Evolutionary conservation across 768 basidiomycete species (phyloP).

Genomic region (Trametes sanguinea): DNA sequence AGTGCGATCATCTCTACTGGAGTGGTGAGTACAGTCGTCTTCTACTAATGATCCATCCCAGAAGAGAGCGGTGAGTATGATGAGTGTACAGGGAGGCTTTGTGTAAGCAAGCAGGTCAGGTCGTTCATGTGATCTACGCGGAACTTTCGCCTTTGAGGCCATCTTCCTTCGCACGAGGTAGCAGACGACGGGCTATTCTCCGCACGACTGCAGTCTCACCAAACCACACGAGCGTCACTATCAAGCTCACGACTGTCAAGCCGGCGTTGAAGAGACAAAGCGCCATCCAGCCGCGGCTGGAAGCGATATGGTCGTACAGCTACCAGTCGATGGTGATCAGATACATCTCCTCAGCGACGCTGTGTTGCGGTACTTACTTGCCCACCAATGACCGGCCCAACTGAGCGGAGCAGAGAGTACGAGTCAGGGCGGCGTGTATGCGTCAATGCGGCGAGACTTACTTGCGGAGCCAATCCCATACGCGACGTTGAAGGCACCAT

Average conservation of each 20-base stretch:
- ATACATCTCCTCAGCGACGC: too few species aligned
- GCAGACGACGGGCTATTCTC: not conserved
- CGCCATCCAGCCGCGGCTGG: conserved; percentile 57
- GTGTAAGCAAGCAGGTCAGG: too few species aligned
- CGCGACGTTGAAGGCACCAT: conserved; percentile 72
- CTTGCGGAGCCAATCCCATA: conserved; percentile 66
- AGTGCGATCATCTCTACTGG: too few species aligned
- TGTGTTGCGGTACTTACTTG: conserved; percentile 43
- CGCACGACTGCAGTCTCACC: conserved; percentile 38
- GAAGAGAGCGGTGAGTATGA: too few species aligned
- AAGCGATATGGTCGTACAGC: conserved; percentile 56
- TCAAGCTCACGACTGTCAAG: conserved; percentile 40
- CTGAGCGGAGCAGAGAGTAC: conserved; percentile 35
- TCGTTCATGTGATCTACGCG: not conserved
- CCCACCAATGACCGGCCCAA: conserved; percentile 71
- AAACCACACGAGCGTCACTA: conserved; percentile 48
- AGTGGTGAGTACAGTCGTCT: too few species aligned
- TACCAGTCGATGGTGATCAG: conserved; percentile 27
- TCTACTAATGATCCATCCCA: too few species aligned
- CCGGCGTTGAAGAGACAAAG: conserved; percentile 52
- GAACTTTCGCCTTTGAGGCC: not conserved
- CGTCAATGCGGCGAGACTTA: conserved; percentile 35
- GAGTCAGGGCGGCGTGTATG: not conserved
- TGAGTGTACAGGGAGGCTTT: too few species aligned
- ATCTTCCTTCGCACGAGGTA: not conserved